Conservation (phyloP, 1,139 yeast species). For the Lipomyces yarrowii region DNA sequence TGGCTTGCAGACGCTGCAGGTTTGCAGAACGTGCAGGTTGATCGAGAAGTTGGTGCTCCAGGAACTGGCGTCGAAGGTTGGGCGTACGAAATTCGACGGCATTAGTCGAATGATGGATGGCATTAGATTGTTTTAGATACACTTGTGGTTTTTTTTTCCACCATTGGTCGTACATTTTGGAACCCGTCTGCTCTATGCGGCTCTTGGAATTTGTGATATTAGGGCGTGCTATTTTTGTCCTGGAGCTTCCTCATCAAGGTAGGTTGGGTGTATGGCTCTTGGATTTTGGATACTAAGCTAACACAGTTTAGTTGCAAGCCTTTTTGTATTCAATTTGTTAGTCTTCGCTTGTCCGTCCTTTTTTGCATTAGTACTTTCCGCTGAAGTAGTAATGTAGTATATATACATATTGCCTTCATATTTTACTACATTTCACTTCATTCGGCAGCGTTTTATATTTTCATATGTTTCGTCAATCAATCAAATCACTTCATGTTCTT, state of each 20-base stretch:
- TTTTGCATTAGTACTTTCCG: background rate
- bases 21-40: slow-evolving; percentile 53
- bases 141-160: background rate
- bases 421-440: background rate
- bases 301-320: background rate
- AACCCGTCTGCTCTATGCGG: background rate
- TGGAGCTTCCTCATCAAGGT: background rate
- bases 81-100: slow-evolving; percentile 47
- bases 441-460: background rate
- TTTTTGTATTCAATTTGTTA: background rate
- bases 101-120: slow-evolving; percentile 2
- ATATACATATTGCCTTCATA: background rate
- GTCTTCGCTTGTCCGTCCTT: background rate
- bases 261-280: background rate
- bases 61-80: slow-evolving; percentile 82
- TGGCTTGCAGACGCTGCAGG: slow-evolving; percentile 72
- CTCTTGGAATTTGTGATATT: background rate
- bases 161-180: background rate
- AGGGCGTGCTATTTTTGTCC: background rate
- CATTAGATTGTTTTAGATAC: background rate
- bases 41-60: slow-evolving; percentile 61
- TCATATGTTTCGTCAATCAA: background rate
- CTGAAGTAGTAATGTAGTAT: background rate
- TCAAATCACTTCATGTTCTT: background rate
- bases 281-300: background rate